Conservation (phyloP, 2,329 filamentous ascomycete species). For the Fusarium redolens region DNA sequence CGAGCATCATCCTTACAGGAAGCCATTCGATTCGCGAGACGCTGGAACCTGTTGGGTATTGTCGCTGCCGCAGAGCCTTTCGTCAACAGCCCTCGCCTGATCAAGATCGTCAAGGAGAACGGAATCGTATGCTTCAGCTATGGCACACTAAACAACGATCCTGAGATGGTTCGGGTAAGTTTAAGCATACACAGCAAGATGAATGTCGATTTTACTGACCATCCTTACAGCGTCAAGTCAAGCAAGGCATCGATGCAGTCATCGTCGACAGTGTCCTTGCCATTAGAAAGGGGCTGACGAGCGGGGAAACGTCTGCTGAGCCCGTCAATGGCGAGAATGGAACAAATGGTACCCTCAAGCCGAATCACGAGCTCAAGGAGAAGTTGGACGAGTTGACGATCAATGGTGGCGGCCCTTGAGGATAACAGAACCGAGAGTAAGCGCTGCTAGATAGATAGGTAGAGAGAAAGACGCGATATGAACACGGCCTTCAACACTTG, state of each 20-base stretch:
- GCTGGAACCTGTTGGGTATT: constrained; percentile 94
- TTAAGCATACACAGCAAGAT: neutral
- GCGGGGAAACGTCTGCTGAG: constrained; percentile 39
- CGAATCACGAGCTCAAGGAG: constrained; percentile 29
- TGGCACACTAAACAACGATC: constrained; percentile 89
- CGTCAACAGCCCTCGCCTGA: constrained; percentile 87
- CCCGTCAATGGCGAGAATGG: constrained; percentile 19
- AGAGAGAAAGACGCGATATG: constrained; percentile 6
- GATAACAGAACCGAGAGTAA: constrained; percentile 5
- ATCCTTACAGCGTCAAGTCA: constrained; percentile 78
- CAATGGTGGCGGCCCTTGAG: constrained; percentile 33
- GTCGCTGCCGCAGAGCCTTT: constrained; percentile 90
- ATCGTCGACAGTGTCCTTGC: constrained; percentile 96
- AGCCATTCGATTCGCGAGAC: constrained; percentile 90
- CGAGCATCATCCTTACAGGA: constrained; percentile 93
- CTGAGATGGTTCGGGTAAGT: constrained; percentile 83
- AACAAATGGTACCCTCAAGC: constrained; percentile 31
- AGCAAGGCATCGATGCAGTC: constrained; percentile 95
- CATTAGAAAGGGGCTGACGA: constrained; percentile 88
- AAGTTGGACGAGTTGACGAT: constrained; percentile 38
- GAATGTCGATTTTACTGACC: constrained; percentile 16
- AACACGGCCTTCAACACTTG: constrained; percentile 9
- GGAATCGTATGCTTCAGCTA: constrained; percentile 96
- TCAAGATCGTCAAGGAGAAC: constrained; percentile 92
- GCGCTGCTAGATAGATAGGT: constrained; percentile 6